These are phyloP conservation scores for Aurantiochytrium sp. DNA, from an alignment of 108 stramenopile genomes.

Conservation along the genomic window DNA sequence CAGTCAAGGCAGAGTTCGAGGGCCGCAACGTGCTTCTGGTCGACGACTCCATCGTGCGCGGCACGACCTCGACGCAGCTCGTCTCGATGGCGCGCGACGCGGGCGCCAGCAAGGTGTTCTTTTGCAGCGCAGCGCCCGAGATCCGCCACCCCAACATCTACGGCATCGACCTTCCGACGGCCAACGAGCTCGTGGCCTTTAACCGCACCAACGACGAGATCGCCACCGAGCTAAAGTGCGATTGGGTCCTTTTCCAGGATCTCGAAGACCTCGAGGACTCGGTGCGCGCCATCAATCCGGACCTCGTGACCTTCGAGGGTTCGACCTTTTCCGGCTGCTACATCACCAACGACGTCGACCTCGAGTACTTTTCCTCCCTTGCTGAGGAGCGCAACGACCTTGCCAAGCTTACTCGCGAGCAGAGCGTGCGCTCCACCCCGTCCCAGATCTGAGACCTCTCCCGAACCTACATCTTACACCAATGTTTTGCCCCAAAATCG, in stretches of 20 bases:
- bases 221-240: conserved; percentile 50
- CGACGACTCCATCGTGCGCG: conserved; percentile 95
- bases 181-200: conserved; percentile 87
- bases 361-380: conserved; percentile 32
- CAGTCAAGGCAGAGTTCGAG: conserved; percentile 84
- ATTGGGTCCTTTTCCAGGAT: conserved; percentile 51
- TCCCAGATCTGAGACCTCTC: background rate
- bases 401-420: conserved; percentile 22
- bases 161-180: conserved; percentile 96
- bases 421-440: background rate
- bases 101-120: conserved; percentile 89
- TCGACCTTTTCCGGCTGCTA: conserved; percentile 56
- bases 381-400: background rate
- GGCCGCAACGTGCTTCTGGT: conserved; percentile 84
- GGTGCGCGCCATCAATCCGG: conserved; percentile 24
- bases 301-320: conserved; percentile 40
- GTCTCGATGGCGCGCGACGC: conserved; percentile 98
- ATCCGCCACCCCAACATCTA: conserved; percentile 97
- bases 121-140: conserved; percentile 89
- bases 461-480: background rate
- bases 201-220: conserved; percentile 57
- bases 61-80: conserved; percentile 92
- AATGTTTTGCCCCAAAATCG: too few species aligned
- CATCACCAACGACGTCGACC: conserved; percentile 41
- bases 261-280: conserved; percentile 34